Conservation (phyloP, 768 basidiomycete species). For the Paxillus rubicundulus region DNA sequence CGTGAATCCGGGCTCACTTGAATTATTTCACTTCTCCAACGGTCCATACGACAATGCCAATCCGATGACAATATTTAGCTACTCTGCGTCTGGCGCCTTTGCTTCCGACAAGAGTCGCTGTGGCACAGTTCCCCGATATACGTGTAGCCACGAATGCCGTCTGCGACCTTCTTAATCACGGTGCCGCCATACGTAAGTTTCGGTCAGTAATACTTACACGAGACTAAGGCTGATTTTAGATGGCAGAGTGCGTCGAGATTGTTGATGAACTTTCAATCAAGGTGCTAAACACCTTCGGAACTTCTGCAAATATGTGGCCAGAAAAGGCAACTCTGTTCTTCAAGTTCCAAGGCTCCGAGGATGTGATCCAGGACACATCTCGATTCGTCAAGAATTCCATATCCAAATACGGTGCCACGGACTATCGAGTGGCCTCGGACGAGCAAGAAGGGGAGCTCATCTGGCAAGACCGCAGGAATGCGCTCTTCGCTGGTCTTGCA, state of each 20-base stretch:
- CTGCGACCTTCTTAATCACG: constrained; percentile 37
- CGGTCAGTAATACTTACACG: background rate
- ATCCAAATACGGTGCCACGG: constrained; percentile 36
- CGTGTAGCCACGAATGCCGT: constrained; percentile 41
- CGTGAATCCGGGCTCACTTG: background rate
- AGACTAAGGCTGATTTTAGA: background rate
- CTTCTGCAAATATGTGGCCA: constrained; percentile 27
- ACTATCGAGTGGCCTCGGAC: constrained; percentile 37
- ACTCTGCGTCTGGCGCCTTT: constrained; percentile 77
- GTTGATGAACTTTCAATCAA: constrained; percentile 39
- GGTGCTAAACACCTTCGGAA: constrained; percentile 22
- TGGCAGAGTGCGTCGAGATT: constrained; percentile 44
- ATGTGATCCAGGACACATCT: constrained; percentile 31
- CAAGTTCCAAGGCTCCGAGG: constrained; percentile 42
- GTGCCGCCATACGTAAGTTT: constrained; percentile 26
- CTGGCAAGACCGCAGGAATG: constrained; percentile 36
- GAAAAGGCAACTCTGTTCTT: constrained; percentile 40
- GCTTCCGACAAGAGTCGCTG: constrained; percentile 74
- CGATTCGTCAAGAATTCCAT: constrained; percentile 32
- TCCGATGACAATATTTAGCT: constrained; percentile 37
- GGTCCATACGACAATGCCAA: background rate
- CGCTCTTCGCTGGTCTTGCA: constrained; percentile 26
- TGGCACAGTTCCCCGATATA: constrained; percentile 42
- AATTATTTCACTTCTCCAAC: background rate
- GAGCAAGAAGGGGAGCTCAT: constrained; percentile 37